A percentile compares a stretch with the other conserved stretches of the same genome.
Conservation (phyloP, 1,284 basidiomycete genomes). For the Ceratobasidium theobromae region DNA sequence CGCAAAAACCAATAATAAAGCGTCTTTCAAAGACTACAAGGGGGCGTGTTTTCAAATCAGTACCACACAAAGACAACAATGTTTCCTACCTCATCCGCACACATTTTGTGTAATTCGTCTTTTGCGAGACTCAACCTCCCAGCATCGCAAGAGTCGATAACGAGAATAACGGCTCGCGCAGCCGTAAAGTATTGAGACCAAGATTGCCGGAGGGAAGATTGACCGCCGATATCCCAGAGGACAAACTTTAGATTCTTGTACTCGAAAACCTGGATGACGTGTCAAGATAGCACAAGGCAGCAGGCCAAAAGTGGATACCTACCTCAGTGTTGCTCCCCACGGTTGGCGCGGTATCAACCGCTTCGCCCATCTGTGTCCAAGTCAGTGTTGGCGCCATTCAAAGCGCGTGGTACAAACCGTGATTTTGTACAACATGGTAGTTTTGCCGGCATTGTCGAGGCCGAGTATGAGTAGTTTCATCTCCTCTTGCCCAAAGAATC, state of each 20-base stretch:
- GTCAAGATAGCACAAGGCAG: background rate
- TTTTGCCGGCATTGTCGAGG: slow-evolving; percentile 34
- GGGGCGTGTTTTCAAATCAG: background rate
- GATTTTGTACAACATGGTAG: slow-evolving; percentile 34
- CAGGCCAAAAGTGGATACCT: background rate
- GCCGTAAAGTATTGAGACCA: slow-evolving; percentile 43
- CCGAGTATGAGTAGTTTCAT: slow-evolving; percentile 35
- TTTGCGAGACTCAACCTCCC: slow-evolving; percentile 36
- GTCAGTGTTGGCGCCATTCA: background rate
- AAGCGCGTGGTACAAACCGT: slow-evolving; percentile 9
- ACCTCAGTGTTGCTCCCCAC: slow-evolving; percentile 43
- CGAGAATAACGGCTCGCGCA: slow-evolving; percentile 44
- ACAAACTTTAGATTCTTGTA: slow-evolving; percentile 44
- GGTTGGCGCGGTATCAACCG: slow-evolving; percentile 44
- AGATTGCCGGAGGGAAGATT: slow-evolving; percentile 42
- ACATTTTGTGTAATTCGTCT: slow-evolving; percentile 43
- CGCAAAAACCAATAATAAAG: slow-evolving; percentile 57
- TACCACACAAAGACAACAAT: background rate
- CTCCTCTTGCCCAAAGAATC: slow-evolving; percentile 32
- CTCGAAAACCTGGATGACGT: slow-evolving; percentile 36
- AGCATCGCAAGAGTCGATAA: slow-evolving; percentile 44
- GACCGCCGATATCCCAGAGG: slow-evolving; percentile 45
- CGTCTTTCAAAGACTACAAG: slow-evolving; percentile 29
- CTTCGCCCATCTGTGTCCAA: slow-evolving; percentile 40
- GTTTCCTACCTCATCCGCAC: slow-evolving; percentile 40